phyloP scores from a whole-genome alignment of 352 stramenopile genomes.

The Pythium angustatum region DNA sequence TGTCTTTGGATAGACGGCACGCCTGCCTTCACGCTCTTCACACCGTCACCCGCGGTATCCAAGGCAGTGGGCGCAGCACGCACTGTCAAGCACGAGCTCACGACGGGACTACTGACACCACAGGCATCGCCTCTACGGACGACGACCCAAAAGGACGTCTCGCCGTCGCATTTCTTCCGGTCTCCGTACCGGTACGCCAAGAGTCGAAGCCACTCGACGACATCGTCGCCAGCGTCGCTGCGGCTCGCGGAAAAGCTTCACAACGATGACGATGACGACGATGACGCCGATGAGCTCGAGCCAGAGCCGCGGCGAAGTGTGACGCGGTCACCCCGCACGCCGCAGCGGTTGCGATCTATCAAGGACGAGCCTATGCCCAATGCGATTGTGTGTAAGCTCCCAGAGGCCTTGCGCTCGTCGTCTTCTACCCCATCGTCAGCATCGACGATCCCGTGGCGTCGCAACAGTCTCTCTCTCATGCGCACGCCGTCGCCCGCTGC shows the following conservation, averaged over 20 bases:
- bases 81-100: constrained; percentile 14
- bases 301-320: constrained; percentile 2
- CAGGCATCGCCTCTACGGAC: constrained; percentile 16
- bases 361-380: constrained; percentile 21
- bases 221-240: constrained; percentile 6
- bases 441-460: constrained; percentile 12
- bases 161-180: constrained; percentile 76
- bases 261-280: neutral
- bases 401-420: constrained; percentile 3
- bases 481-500: constrained; percentile 26
- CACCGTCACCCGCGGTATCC: constrained; percentile 42
- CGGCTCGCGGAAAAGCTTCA: constrained; percentile 1
- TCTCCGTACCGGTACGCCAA: constrained; percentile 53
- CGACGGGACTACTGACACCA: constrained; percentile 12
- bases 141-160: constrained; percentile 29
- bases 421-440: constrained; percentile 20
- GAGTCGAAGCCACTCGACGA: constrained; percentile 16
- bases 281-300: constrained; percentile 5
- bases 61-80: constrained; percentile 17
- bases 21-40: constrained; percentile 51
- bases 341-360: neutral
- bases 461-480: constrained; percentile 32
- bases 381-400: constrained; percentile 8
- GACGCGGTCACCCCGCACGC: constrained; percentile 11
- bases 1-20: constrained; percentile 22